Percentiles rank a stretch among this genome's conserved stretches.
Evolutionary conservation across 106 monocot species (phyloP).

Genomic region (Dendrobium catenatum): DNA sequence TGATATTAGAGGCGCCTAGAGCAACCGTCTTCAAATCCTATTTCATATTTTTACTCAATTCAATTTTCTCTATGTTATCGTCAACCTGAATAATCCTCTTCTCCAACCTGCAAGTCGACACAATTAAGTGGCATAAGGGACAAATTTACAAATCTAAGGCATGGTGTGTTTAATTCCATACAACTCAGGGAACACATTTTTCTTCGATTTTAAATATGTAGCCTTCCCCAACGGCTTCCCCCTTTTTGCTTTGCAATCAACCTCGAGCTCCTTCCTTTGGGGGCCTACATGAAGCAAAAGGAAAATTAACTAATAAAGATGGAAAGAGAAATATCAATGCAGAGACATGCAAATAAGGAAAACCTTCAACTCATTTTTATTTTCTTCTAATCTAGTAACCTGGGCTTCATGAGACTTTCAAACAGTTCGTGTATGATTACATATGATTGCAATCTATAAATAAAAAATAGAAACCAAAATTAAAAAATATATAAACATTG

Average conservation of each 20-base stretch:
- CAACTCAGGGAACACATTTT: slow-evolving; percentile 64
- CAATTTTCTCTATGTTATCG: too few species aligned
- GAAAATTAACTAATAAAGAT: not conserved
- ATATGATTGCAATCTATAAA: slow-evolving; percentile 81
- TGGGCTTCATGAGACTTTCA: slow-evolving; percentile 87
- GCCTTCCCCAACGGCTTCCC: slow-evolving; percentile 74
- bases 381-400: slow-evolving; percentile 74
- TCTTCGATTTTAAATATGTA: slow-evolving; percentile 52
- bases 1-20: too few species aligned
- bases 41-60: too few species aligned
- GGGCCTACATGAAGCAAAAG: slow-evolving; percentile 5
- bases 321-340: not conserved
- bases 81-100: too few species aligned
- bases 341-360: not conserved
- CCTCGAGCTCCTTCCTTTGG: slow-evolving; percentile 31
- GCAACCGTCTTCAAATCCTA: too few species aligned
- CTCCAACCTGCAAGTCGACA: too few species aligned
- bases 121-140: too few species aligned
- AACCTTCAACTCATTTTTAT: slow-evolving; percentile 81
- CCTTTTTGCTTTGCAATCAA: slow-evolving; percentile 57
- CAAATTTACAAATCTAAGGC: too few species aligned
- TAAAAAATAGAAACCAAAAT: not conserved
- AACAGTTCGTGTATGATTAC: slow-evolving; percentile 72
- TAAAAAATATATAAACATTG: not conserved
- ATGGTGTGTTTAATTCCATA: slow-evolving; percentile 27